A percentile compares a stretch with the other conserved stretches of the same genome.
These are phyloP conservation scores for Syzygium aromaticum DNA, from an alignment of 345 rosid genomes.

Conservation along the genomic window DNA sequence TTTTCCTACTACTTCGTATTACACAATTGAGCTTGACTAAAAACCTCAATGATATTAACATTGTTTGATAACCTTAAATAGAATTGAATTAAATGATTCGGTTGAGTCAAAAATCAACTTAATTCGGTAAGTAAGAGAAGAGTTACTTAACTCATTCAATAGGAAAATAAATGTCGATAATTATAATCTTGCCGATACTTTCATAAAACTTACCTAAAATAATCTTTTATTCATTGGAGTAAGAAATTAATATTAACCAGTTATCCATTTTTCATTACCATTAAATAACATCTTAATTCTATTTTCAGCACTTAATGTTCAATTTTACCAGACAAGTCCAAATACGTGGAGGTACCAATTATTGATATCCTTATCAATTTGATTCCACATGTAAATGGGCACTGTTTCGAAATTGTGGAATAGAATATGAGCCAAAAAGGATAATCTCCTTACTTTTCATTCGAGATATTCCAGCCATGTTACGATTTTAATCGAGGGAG, in stretches of 20 bases:
- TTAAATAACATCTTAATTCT: background rate
- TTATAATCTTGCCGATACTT: background rate
- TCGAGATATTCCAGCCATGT: background rate
- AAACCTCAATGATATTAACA: background rate
- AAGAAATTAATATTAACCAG: background rate
- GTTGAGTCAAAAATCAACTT: background rate
- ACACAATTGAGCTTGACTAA: background rate
- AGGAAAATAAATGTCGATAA: background rate
- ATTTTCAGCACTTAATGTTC: background rate
- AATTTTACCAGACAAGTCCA: background rate
- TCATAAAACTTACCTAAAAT: background rate
- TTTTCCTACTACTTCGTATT: background rate
- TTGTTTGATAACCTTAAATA: background rate
- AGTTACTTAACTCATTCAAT: background rate
- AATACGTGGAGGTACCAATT: background rate
- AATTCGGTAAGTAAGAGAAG: background rate
- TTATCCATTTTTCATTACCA: background rate
- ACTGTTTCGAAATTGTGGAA: background rate
- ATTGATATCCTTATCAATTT: background rate
- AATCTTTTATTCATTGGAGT: background rate
- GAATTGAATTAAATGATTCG: background rate
- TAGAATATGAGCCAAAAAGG: background rate
- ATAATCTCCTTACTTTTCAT: background rate
- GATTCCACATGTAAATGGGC: background rate
- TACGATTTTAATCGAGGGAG: background rate